Evolutionary conservation across 768 basidiomycete genomes (phyloP).

Genomic region (Auriscalpium orientale): DNA sequence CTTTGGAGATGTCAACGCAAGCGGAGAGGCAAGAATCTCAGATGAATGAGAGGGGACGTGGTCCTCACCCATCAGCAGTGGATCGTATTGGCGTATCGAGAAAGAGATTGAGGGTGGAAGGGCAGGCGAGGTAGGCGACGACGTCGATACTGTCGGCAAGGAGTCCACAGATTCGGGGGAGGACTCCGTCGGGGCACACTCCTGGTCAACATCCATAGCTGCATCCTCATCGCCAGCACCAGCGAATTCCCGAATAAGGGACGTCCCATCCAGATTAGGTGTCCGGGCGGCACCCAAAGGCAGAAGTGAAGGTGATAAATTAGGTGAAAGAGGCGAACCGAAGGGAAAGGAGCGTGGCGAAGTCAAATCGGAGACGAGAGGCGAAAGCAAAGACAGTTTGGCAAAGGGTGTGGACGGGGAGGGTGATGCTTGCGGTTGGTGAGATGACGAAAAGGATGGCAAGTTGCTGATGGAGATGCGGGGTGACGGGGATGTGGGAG

Average conservation of each 20-base stretch:
- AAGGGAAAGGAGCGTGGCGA: constrained; percentile 1
- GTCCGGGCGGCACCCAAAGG: constrained; percentile 1
- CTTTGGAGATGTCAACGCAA: not conserved
- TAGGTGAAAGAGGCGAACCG: constrained; percentile 16
- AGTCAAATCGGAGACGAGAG: constrained; percentile 13
- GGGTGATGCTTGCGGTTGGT: constrained; percentile 3
- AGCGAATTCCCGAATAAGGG: no score
- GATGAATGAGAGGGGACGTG: no score
- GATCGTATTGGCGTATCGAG: no score
- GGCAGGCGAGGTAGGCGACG: not conserved
- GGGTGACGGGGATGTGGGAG: constrained; percentile 6
- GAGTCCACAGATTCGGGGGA: not conserved
- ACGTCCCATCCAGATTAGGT: no score
- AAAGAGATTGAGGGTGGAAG: no score
- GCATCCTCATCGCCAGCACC: no score
- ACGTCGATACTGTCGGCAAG: not conserved
- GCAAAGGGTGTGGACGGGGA: constrained; percentile 36
- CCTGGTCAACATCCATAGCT: constrained; percentile 7
- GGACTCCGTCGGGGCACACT: not conserved
- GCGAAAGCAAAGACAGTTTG: constrained; percentile 40
- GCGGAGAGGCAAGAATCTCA: not conserved
- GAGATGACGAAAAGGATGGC: not conserved
- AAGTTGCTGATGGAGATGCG: constrained; percentile 3
- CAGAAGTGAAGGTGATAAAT: constrained; percentile 14
- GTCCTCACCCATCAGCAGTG: no score